phyloP scores from a whole-genome alignment of 1,284 basidiomycete genomes.

The Pseudozyma thailandica region DNA sequence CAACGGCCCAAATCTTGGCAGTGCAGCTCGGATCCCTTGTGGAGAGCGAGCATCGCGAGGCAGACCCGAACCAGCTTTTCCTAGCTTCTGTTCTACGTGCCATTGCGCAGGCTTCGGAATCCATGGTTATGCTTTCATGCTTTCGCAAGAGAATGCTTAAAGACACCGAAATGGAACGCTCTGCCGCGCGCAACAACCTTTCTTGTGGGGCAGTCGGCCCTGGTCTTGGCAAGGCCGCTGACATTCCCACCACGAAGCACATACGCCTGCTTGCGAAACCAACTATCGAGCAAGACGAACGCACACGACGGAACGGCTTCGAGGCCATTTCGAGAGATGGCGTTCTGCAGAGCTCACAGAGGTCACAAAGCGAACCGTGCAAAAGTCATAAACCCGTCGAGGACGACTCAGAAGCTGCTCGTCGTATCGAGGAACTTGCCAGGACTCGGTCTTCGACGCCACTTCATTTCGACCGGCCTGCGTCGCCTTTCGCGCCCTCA shows the following conservation, averaged over 20 bases:
- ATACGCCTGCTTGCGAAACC: background rate
- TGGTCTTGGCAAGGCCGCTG: no score
- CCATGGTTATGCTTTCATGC: conserved; percentile 16
- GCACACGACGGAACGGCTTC: background rate
- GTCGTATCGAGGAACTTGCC: conserved; percentile 8
- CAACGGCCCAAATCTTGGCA: background rate
- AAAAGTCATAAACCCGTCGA: no score
- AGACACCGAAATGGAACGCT: no score
- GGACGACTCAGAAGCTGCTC: background rate
- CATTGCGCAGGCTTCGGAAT: conserved; percentile 6
- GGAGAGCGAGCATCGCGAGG: background rate
- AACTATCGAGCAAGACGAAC: background rate
- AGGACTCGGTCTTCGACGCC: conserved; percentile 9
- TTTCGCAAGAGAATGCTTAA: conserved; percentile 15
- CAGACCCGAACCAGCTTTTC: conserved; percentile 12
- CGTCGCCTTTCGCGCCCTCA: conserved; percentile 2
- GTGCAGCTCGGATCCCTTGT: conserved; percentile 2
- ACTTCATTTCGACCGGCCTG: conserved; percentile 11
- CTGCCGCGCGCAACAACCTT: no score
- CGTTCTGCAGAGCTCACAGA: background rate
- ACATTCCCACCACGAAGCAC: background rate
- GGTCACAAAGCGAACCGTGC: background rate
- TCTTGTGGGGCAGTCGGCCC: no score
- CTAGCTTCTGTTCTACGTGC: conserved; percentile 9
- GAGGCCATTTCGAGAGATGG: background rate